Evolutionary conservation across 768 basidiomycete species (phyloP).

Genomic region (Leccinum subtestaceum): DNA sequence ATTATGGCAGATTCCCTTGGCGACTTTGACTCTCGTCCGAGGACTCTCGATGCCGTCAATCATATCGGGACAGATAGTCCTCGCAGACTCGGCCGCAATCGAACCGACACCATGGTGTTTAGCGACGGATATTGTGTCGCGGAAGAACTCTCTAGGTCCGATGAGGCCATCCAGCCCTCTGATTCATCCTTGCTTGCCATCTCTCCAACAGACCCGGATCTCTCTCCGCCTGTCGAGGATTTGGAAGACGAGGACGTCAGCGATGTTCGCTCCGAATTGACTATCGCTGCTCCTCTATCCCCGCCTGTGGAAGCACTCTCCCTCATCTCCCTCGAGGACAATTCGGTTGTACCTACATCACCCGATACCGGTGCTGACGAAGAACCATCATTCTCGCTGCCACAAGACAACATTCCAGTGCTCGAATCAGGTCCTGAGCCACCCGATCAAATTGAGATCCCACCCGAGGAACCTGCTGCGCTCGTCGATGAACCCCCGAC

Average conservation of each 20-base stretch:
- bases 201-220: slow-evolving; percentile 6
- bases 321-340: slow-evolving; percentile 26
- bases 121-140: slow-evolving; percentile 41
- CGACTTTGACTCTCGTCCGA: slow-evolving; percentile 18
- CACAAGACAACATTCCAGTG: slow-evolving; percentile 3
- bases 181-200: slow-evolving; percentile 8
- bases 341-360: neutral
- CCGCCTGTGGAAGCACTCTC: slow-evolving; percentile 29
- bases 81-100: slow-evolving; percentile 47
- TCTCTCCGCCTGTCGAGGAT: slow-evolving; percentile 19
- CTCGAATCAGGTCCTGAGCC: slow-evolving; percentile 14
- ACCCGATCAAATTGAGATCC: neutral
- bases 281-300: slow-evolving; percentile 19
- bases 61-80: slow-evolving; percentile 37
- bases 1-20: slow-evolving; percentile 5
- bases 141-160: slow-evolving; percentile 37
- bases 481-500: slow-evolving; percentile 1
- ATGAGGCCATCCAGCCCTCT: slow-evolving; percentile 1
- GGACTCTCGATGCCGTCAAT: slow-evolving; percentile 14
- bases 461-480: neutral
- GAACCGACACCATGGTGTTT: slow-evolving; percentile 77
- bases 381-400: neutral
- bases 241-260: slow-evolving; percentile 24
- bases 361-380: neutral
- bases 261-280: slow-evolving; percentile 23